phyloP scores from a whole-genome alignment of 768 basidiomycete genomes.

The Xerocomellus amylosporus region DNA sequence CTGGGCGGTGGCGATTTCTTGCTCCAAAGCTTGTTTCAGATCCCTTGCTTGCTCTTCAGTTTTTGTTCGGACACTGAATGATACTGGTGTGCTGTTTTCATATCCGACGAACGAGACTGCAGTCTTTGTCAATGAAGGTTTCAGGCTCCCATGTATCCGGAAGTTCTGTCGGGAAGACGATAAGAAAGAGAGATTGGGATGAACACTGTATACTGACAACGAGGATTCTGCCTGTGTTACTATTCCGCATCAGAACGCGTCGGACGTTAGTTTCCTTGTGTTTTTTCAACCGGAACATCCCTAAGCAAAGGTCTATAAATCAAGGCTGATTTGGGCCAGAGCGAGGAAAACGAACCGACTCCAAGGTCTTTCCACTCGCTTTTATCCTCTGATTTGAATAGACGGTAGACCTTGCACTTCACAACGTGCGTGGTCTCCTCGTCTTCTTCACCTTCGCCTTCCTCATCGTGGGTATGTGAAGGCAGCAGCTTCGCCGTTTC shows the following conservation, averaged over 20 bases:
- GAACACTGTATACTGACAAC: conserved; percentile 49
- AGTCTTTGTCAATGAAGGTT: conserved; percentile 50
- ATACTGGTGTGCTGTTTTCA: conserved; percentile 50
- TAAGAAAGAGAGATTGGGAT: not conserved
- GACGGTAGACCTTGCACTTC: conserved; percentile 59
- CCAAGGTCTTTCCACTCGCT: conserved; percentile 66
- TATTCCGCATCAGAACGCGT: conserved; percentile 68
- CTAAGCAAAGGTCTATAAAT: conserved; percentile 33
- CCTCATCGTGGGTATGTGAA: conserved; percentile 51
- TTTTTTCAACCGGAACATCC: conserved; percentile 69
- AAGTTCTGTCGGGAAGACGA: conserved; percentile 58
- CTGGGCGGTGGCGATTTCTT: conserved; percentile 54
- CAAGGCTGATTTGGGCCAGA: not conserved
- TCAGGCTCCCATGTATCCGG: conserved; percentile 58
- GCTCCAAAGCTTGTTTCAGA: conserved; percentile 58
- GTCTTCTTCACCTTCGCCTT: conserved; percentile 80
- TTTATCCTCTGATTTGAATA: conserved; percentile 49
- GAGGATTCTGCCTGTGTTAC: conserved; percentile 68
- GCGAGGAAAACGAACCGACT: conserved; percentile 46
- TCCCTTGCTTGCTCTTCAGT: conserved; percentile 55
- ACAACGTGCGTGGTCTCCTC: conserved; percentile 64
- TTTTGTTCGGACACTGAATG: conserved; percentile 61
- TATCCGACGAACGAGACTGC: conserved; percentile 67
- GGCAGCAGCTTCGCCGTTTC: conserved; percentile 24
- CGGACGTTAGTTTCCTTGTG: conserved; percentile 60